Evolutionary conservation across 148 eudicot genomes (phyloP), one percentile per base, ranked within the genome.

Genomic region (Arctostaphylos glauca): DNA sequence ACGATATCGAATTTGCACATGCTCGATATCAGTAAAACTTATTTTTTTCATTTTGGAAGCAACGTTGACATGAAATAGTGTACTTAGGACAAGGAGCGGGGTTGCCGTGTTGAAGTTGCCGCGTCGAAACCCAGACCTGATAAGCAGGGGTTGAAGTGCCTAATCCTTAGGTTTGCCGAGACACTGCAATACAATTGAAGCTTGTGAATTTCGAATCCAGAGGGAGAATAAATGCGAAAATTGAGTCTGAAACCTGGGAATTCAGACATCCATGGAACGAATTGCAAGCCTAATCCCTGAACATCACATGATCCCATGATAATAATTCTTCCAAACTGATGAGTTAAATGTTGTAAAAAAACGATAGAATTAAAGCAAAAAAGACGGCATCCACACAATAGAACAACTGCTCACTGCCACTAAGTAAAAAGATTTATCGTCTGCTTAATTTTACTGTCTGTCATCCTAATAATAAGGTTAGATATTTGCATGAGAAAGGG

Each of bases 401-500:
- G 31, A 68, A 38, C n/a, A 10, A 48, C 12, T 5, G 19, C 19
- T n/a, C 52, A 54, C 31, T 18, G 18, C 64, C 31, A 44, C 41
- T 4, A 9, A n/a, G 25, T 3, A 14, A 21, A 41, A 81, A 48
- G 44, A 50, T 19, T 49, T 67, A 18, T 10, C 52, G 6, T 68
- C 70, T 7, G 21, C 25, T n/a, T 7, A 52, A 38, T 12, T 67
- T 60, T 12, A 38, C 38, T 64, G 70, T 68, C 52, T 81, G 70
- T 81, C 64, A 75, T 18, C 55, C 64, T 68, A 41, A 68, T 48
- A 13, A 46, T 43, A 18, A 47, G 82, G 64, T 72, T 68, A 73
- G 71, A 56, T 54, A 67, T 64, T 75, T 83, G 54, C 78, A 78
- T 13, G 58, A n/a, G 18, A 64, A 53, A 79, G 47, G 6, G 21